These are phyloP conservation scores for Wickerhamiella galacta DNA, from an alignment of 805 yeast genomes.

Conservation along the genomic window DNA sequence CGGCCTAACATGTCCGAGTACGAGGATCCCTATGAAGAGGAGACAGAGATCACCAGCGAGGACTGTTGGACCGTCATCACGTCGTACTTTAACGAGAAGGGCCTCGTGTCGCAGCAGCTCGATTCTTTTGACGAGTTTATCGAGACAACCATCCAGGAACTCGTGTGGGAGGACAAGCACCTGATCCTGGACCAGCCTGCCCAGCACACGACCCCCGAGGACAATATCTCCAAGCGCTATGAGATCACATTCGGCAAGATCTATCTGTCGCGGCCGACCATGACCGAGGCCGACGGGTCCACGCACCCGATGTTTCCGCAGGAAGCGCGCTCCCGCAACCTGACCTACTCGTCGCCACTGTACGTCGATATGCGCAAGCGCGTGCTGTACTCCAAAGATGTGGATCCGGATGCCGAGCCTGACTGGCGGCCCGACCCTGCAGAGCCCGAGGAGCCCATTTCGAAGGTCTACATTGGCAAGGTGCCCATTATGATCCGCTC, in stretches of 20 bases:
- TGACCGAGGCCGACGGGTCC: slow-evolving; percentile 99
- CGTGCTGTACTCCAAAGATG: slow-evolving; percentile 32
- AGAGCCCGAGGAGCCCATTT: slow-evolving; percentile 52
- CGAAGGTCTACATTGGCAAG: slow-evolving; percentile 82
- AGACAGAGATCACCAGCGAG: slow-evolving; percentile 74
- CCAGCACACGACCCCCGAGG: slow-evolving; percentile 83
- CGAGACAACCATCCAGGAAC: slow-evolving; percentile 89
- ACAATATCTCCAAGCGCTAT: slow-evolving; percentile 78
- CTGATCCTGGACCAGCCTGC: slow-evolving; percentile 95
- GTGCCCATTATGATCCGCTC: slow-evolving; percentile 97
- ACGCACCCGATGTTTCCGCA: slow-evolving; percentile 97
- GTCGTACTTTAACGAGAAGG: slow-evolving; percentile 89
- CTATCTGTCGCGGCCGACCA: slow-evolving; percentile 89
- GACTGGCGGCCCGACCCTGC: slow-evolving; percentile 44
- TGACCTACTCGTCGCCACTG: slow-evolving; percentile 90
- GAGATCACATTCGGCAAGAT: slow-evolving; percentile 97
- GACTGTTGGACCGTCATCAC: slow-evolving; percentile 99
- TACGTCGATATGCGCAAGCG: slow-evolving; percentile 91
- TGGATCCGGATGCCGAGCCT: slow-evolving; percentile 25
- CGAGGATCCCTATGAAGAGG: slow-evolving; percentile 35
- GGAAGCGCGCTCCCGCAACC: slow-evolving; percentile 89
- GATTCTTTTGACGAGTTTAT: slow-evolving; percentile 98
- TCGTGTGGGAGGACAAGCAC: slow-evolving; percentile 89
- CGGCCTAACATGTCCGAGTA: background rate
- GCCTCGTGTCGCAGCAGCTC: slow-evolving; percentile 92